Conservation (phyloP, 148 eudicot genomes). For the Dianthus caryophyllus region DNA sequence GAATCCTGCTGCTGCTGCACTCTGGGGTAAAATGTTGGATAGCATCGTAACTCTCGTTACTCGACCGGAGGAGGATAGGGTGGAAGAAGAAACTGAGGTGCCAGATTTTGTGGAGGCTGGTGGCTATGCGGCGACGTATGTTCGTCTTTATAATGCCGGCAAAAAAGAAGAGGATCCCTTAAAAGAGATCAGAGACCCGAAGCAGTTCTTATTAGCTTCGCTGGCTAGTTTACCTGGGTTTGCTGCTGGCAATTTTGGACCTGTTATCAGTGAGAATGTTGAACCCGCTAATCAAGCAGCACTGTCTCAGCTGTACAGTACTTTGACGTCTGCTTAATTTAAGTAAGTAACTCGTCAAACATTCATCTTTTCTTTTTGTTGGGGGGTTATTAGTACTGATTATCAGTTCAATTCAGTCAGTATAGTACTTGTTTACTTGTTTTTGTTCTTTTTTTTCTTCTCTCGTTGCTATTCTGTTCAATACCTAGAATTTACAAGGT, state of each 20-base stretch:
- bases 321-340: slow-evolving; percentile 38
- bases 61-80: slow-evolving; percentile 81
- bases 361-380: background rate
- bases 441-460: background rate
- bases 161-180: slow-evolving; percentile 88
- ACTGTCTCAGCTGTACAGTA: slow-evolving; percentile 58
- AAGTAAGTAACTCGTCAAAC: slow-evolving; percentile 27
- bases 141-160: slow-evolving; percentile 70
- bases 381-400: background rate
- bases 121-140: slow-evolving; percentile 76
- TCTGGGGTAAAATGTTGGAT: slow-evolving; percentile 89
- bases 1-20: slow-evolving; percentile 48
- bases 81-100: slow-evolving; percentile 78
- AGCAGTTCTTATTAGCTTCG: slow-evolving; percentile 60
- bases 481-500: background rate
- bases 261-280: slow-evolving; percentile 59
- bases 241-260: slow-evolving; percentile 53
- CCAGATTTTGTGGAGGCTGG: slow-evolving; percentile 75
- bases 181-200: slow-evolving; percentile 75
- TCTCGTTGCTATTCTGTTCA: background rate
- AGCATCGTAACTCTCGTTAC: slow-evolving; percentile 85
- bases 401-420: too few species aligned
- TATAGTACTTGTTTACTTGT: background rate
- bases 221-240: slow-evolving; percentile 51
- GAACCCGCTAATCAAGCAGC: slow-evolving; percentile 75